Evolutionary conservation across 176 grass and related monocot genomes (phyloP), one percentile per base, ranked within the genome.

Genomic region (Triticum urartu): DNA sequence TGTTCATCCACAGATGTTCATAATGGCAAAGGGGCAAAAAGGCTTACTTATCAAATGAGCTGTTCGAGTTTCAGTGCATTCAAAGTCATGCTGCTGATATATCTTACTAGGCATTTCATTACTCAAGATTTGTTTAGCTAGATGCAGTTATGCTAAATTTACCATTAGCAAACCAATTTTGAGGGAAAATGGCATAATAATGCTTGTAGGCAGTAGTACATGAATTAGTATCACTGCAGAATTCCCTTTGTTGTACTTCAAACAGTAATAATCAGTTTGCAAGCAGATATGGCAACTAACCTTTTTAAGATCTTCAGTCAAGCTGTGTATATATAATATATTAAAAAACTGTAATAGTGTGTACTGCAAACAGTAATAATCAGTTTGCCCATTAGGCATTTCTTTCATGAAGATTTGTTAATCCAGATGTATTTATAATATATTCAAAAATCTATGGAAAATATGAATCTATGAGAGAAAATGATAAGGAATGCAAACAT

Each of bases 41-140:
- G 20, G 26, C 81, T 88, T 94, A 97, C 95, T 58, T 92, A 95
- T 95, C 92, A 95, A 95, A 91, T 97, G 89, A 79, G 95, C 91
- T 91, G 92, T 91, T 93, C 89, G 92, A 81, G 95, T 97, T 81
- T 97, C 92, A 21, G 92, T 91, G 22, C 87, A 88, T 86, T 93
- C 85, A 77, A 97, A 97, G 40, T 85, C 92, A 85, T 90, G 93
- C 79, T 97, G 85, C 64, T 93, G 79, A 68, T 20, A 3, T 56
- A 7, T 5, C 6, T 1, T 56, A 56, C 34, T 66, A 66, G 26
- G 26, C 64, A 66, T 66, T 66, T 32, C 64, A 32, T 66, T 32
- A 32, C 26, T 28, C 26, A 66, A 30, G 26, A 66, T 66, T 33
- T 66, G 5, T 32, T 66, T 66, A 66, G 25, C 11, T 52, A 65